Evolutionary conservation across 495 filamentous ascomycete genomes (phyloP), one percentile per base, ranked within the genome.

Genomic region (Tuber aestivum): DNA sequence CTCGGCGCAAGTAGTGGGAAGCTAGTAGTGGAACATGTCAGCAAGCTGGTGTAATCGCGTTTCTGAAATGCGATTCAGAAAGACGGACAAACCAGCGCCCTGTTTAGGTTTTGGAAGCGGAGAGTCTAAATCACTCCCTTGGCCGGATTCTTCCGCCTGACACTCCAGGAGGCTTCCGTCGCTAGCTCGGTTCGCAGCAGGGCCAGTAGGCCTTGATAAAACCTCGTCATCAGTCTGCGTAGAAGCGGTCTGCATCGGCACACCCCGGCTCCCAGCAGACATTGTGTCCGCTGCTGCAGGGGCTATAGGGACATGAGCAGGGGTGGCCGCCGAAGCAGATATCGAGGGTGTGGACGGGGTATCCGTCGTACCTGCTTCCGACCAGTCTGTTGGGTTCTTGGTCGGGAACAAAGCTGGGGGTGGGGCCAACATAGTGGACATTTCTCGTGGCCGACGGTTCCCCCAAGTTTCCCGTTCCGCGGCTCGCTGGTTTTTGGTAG

Each of bases 1-100:
- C 80, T 48, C 72, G 76, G 41, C 73, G 72, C 41, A 81, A 69
- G 72, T 81, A 82, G 75, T 76, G 76, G 40, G 80, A 32, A 61
- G 75, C 75, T 72, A 32, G 41, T 75, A 8, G 37, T 40, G 35
- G 61, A 48, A 73, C 44, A 20, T 32, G 35, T 80, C 61, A 80
- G 78, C 68, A 73, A n/a, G 72, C 65, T 48, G 41, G 68, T 61
- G 5, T 35, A 70, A 42, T 41, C 41, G 2, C 4, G 45, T 45
- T 38, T 14, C 35, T n/a, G 42, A 32, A 27, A 23, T 40, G 27
- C 10, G 56, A 41, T 71, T 38, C 23, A 38, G 37, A 69, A 65
- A 45, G 69, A 74, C 21, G 37, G 41, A 78, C 76, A 78, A 76
- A 79, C 78, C 72, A 41, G 77, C 42, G 16, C 45, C 75, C 50